Evolutionary conservation across 2,329 filamentous ascomycete genomes (phyloP).

Genomic region (Sclerotinia minor): DNA sequence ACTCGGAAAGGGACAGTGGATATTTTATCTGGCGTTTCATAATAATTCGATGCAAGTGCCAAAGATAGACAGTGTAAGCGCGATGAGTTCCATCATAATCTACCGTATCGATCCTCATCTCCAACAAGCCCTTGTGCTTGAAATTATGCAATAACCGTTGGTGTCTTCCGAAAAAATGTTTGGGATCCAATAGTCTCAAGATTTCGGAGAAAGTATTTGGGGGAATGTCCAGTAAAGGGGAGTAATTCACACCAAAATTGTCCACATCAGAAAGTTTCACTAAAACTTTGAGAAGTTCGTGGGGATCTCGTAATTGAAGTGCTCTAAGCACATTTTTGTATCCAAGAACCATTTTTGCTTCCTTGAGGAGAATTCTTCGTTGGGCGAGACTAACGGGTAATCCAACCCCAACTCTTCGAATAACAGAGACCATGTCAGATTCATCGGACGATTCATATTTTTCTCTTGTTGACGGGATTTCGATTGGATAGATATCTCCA

Average conservation of each 20-base stretch:
- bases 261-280: conserved; percentile 29
- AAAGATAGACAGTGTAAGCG: conserved; percentile 34
- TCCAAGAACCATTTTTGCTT: conserved; percentile 7
- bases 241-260: conserved; percentile 26
- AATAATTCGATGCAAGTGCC: conserved; percentile 38
- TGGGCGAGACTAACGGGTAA: conserved; percentile 1
- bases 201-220: conserved; percentile 62
- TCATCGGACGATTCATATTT: neutral
- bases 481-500: conserved; percentile 18
- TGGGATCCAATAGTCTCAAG: conserved; percentile 61
- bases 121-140: conserved; percentile 49
- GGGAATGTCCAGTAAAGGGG: conserved; percentile 39
- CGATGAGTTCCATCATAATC: conserved; percentile 29
- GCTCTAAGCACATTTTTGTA: conserved; percentile 15
- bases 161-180: conserved; percentile 49
- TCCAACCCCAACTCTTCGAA: conserved; percentile 17
- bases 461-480: neutral
- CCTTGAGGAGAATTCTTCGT: conserved; percentile 12
- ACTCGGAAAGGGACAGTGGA: conserved; percentile 49
- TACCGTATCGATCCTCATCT: conserved; percentile 24
- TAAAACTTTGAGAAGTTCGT: conserved; percentile 13
- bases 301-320: conserved; percentile 18
- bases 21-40: conserved; percentile 44
- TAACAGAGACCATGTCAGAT: conserved; percentile 14
- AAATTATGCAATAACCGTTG: conserved; percentile 50